These are phyloP conservation scores for Kazachstania viticola DNA, from an alignment of 805 yeast genomes.

Conservation along the genomic window DNA sequence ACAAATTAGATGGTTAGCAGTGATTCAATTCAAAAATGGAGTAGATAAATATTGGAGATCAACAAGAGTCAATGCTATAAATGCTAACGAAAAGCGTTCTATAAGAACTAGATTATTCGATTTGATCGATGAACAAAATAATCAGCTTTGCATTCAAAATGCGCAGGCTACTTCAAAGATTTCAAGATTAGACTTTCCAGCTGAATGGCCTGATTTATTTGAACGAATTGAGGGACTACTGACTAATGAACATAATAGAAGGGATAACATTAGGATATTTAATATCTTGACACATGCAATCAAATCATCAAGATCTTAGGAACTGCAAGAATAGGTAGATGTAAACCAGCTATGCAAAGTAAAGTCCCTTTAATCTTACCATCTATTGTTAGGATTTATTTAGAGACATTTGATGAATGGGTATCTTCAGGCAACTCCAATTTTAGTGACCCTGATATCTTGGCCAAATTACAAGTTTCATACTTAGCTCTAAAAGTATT, in stretches of 20 bases:
- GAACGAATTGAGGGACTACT: constrained; percentile 44
- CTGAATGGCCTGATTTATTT: constrained; percentile 74
- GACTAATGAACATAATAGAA: constrained; percentile 32
- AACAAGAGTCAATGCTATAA: constrained; percentile 41
- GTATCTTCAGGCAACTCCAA: constrained; percentile 23
- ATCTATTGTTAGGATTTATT: constrained; percentile 47
- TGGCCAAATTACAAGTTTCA: constrained; percentile 58
- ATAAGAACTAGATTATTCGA: constrained; percentile 51
- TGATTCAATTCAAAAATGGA: constrained; percentile 82
- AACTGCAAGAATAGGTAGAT: constrained; percentile 71
- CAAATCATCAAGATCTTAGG: constrained; percentile 69
- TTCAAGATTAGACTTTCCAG: constrained; percentile 75
- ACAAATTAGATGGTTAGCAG: constrained; percentile 74
- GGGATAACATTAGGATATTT: constrained; percentile 42
- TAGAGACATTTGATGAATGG: constrained; percentile 54
- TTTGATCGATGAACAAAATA: constrained; percentile 55
- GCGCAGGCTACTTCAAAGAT: constrained; percentile 75
- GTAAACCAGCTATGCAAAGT: constrained; percentile 65
- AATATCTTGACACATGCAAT: constrained; percentile 54
- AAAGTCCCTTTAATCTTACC: constrained; percentile 56
- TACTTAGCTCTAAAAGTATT: constrained; percentile 66
- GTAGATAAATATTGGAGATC: constrained; percentile 78
- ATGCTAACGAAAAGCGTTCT: constrained; percentile 56
- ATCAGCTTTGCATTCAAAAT: constrained; percentile 67
- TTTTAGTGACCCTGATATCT: constrained; percentile 20